phyloP scores from a whole-genome alignment of 345 rosid genomes.

The Ailanthus altissimus region DNA sequence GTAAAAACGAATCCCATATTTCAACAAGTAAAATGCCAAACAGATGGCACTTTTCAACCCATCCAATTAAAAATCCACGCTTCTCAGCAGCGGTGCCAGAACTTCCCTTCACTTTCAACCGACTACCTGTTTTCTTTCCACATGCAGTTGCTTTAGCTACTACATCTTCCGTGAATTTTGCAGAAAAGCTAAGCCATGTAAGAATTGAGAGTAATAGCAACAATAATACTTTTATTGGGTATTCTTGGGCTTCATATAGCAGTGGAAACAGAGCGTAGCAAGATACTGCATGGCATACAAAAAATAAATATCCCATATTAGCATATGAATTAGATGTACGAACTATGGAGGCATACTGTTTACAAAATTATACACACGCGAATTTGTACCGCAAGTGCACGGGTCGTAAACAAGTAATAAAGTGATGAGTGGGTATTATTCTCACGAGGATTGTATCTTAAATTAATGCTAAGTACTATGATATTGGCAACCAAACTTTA shows the following conservation, averaged over 20 bases:
- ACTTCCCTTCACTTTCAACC: conserved; percentile 10
- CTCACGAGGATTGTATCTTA: no score
- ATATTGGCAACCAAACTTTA: no score
- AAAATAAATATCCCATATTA: conserved; percentile 16
- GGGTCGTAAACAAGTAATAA: no score
- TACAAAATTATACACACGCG: no score
- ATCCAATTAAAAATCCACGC: conserved; percentile 48
- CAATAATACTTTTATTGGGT: conserved; percentile 78
- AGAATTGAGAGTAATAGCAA: conserved; percentile 58
- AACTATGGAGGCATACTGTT: not conserved
- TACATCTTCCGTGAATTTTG: conserved; percentile 31
- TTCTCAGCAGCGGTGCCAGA: conserved; percentile 21
- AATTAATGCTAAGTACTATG: no score
- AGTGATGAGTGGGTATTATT: no score
- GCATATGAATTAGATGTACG: conserved; percentile 5
- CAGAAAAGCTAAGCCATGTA: conserved; percentile 55
- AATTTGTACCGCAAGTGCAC: no score
- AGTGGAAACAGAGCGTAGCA: conserved; percentile 88
- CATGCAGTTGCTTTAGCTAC: conserved; percentile 8
- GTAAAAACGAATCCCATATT: conserved; percentile 69
- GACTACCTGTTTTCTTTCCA: conserved; percentile 25
- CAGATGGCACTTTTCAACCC: conserved; percentile 49
- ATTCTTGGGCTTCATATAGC: conserved; percentile 73
- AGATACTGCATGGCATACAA: conserved; percentile 53
- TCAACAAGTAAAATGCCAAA: conserved; percentile 68